Conservation (phyloP, 106 monocot species). For the Phalaenopsis aphrodite region DNA sequence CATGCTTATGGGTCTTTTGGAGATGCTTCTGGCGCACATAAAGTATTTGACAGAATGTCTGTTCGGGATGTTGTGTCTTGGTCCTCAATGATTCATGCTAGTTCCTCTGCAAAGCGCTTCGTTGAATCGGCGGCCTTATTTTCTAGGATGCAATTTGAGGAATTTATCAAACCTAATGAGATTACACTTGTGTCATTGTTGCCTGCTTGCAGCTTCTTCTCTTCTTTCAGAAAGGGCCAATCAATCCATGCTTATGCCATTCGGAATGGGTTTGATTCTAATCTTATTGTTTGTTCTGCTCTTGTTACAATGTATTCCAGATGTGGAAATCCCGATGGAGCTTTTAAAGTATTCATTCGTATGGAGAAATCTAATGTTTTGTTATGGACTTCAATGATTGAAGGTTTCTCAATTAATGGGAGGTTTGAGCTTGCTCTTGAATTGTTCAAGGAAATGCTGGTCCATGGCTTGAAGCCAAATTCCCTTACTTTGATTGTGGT, state of each 20-base stretch:
- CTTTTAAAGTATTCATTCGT: conserved; percentile 23
- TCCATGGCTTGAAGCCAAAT: conserved; percentile 21
- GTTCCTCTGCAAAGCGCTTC: conserved; percentile 9
- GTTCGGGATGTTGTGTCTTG: conserved; percentile 33
- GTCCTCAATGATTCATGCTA: conserved; percentile 27
- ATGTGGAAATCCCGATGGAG: conserved; percentile 28
- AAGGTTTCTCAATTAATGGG: conserved; percentile 36
- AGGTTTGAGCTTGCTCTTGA: conserved; percentile 17
- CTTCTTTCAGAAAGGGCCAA: conserved; percentile 38
- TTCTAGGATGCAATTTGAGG: conserved; percentile 32
- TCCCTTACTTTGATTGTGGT: conserved; percentile 40
- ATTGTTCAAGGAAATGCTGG: conserved; percentile 29
- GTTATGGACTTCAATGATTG: conserved; percentile 50
- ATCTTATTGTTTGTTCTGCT: conserved; percentile 27
- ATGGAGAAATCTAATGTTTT: conserved; percentile 21
- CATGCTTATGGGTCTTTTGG: conserved; percentile 31
- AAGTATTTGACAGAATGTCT: conserved; percentile 24
- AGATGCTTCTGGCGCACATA: conserved; percentile 7
- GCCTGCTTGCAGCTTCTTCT: conserved; percentile 43
- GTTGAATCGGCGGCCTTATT: conserved; percentile 28
- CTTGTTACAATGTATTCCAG: conserved; percentile 40
- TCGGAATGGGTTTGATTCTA: conserved; percentile 23
- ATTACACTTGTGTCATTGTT: conserved; percentile 36
- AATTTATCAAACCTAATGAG: conserved; percentile 31
- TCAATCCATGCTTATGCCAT: conserved; percentile 39